These are phyloP conservation scores for Trichomonas vaginalis DNA, from an alignment of 208 protist species.

Conservation along the genomic window DNA sequence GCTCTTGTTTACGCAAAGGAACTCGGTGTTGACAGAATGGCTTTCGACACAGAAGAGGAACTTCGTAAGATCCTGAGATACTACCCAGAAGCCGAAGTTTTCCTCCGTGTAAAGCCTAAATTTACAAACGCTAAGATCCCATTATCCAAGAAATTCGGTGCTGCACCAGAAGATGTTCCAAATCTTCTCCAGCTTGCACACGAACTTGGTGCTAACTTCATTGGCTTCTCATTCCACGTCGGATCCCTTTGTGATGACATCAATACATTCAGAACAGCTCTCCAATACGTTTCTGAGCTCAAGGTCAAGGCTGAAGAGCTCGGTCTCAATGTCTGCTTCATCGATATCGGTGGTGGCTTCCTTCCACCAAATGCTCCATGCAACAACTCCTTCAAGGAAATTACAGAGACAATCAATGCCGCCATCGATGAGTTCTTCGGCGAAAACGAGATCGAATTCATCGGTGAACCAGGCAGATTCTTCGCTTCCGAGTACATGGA, in stretches of 20 bases:
- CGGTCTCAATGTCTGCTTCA: not conserved
- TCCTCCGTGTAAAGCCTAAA: constrained; percentile 2
- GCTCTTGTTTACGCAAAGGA: not conserved
- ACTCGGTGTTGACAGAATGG: not conserved
- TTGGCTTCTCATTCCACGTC: not conserved
- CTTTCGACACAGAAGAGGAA: not conserved
- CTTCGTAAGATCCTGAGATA: not conserved
- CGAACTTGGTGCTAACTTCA: not conserved
- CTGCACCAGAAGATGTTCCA: not conserved
- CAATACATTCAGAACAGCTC: not conserved
- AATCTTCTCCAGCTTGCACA: not conserved
- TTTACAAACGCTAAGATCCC: not conserved
- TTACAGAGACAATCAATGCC: not conserved
- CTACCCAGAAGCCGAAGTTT: not conserved
- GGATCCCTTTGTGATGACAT: not conserved
- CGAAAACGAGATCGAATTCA: not conserved
- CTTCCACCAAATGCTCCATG: not conserved
- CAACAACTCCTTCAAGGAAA: not conserved
- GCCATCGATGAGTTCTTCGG: not conserved
- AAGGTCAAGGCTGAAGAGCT: not conserved
- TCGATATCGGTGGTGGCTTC: constrained; percentile 12
- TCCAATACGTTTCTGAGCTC: not conserved
- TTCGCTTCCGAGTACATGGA: not conserved
- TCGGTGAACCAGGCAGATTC: not conserved
- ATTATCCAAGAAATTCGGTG: constrained; percentile 8